These are phyloP conservation scores for Ilex asprella DNA, from an alignment of 257 asterid species.

Conservation along the genomic window DNA sequence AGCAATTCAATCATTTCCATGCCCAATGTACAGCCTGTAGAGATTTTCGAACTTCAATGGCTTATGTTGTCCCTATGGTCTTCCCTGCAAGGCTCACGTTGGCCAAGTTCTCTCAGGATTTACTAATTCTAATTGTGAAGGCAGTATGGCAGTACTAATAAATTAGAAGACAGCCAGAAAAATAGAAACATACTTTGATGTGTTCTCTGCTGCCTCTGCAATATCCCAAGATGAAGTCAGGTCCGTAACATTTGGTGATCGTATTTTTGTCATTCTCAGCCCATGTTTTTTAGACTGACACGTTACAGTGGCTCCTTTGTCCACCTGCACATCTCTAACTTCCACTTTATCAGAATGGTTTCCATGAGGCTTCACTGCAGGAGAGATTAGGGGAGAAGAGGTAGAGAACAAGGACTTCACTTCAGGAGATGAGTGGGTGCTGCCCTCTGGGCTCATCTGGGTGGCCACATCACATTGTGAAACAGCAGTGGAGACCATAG, in stretches of 20 bases:
- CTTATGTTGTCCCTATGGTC: too few relatives aligned
- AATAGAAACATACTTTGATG: constrained; percentile 8
- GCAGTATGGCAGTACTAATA: background rate
- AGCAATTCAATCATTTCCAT: too few relatives aligned
- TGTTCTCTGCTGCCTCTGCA: constrained; percentile 8
- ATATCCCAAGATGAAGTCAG: constrained; percentile 11
- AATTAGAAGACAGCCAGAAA: background rate
- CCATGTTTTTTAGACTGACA: background rate
- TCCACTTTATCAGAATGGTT: background rate
- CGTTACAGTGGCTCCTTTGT: constrained; percentile 12
- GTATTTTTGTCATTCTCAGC: constrained; percentile 6
- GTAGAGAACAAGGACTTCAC: background rate
- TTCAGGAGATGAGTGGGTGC: background rate
- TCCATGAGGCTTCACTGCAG: background rate
- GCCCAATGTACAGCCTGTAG: too few relatives aligned
- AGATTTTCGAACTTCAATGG: too few relatives aligned
- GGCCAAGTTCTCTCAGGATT: background rate
- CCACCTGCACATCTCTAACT: constrained; percentile 18
- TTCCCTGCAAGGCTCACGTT: too few relatives aligned
- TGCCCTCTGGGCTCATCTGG: background rate
- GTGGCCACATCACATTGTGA: background rate
- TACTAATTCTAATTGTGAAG: background rate
- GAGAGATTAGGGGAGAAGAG: background rate
- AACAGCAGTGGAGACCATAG: background rate
- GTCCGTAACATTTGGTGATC: background rate